Evolutionary conservation across 805 yeast species (phyloP).

Genomic region (Kluyveromyces aestuarii): DNA sequence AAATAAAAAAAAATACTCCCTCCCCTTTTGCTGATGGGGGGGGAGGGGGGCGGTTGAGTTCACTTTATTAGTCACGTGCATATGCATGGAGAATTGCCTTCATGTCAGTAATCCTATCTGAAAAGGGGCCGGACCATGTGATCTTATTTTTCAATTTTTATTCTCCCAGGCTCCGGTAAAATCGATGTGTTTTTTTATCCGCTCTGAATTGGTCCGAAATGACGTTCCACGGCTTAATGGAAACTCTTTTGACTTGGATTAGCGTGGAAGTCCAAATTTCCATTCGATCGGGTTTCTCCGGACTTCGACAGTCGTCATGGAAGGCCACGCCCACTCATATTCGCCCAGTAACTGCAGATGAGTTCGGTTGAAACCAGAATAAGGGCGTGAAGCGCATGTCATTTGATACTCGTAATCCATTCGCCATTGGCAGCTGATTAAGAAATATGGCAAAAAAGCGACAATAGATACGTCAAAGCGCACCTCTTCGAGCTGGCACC

Average conservation of each 20-base stretch:
- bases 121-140: no score
- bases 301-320: neutral
- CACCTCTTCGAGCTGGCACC: neutral
- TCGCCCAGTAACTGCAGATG: neutral
- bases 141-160: no score
- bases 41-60: no score
- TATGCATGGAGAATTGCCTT: no score
- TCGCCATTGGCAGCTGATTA: neutral
- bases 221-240: neutral
- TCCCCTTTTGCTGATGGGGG: no score
- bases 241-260: neutral
- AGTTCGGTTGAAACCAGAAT: neutral
- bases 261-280: neutral
- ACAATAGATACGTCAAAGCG: no score
- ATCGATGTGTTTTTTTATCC: no score
- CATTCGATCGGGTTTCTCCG: slow-evolving; percentile 1
- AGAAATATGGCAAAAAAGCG: neutral
- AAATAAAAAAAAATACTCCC: no score
- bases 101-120: no score
- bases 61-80: no score
- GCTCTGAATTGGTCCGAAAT: neutral
- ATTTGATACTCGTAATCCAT: neutral
- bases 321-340: no score
- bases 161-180: no score
- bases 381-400: neutral